Base-by-base conservation (phyloP, 768 basidiomycete species). In the Pleurotus giganteus region DNA sequence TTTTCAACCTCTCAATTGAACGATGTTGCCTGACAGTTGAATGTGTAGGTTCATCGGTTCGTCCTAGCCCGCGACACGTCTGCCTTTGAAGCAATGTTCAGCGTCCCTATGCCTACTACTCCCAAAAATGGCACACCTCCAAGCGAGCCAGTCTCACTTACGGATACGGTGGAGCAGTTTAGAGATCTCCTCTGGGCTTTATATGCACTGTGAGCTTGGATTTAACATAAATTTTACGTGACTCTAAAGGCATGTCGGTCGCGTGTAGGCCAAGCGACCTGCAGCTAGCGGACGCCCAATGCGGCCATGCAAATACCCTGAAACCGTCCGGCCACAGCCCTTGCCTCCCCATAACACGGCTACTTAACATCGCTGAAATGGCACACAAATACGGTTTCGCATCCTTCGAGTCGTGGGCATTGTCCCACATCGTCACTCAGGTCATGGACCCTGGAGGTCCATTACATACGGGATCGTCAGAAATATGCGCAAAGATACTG, bases 111-210 rank as follows among this genome's bases (percentile, higher is more conserved):
- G 31, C 54, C 63, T 23, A 58, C 58, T 26, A 62, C 57, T 13
- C 61, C 44, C 28, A 49, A 56, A 36, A 69, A 73, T 45, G 71
- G 68, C 9, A 52, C 53, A 17, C 59, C 65, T 12, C 71, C 72
- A 53, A 65, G 65, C 1, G 53, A 59, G 11, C 70, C 77, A 4
- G 66, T 77, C 46, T 63, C 66, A 4, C 66, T 81, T 8, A 69
- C 69, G 21, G 79, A 80, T 53, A 74, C 69, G 15, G 70, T 69
- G 2, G 70, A 71, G 37, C 71, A 78, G 57, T 79, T 81, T 50
- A 74, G 75, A 23, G 77, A 77, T 59, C 69, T 81, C 15, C 65
- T 82, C 21, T 78, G 79, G 76, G 77, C 71, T 24, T 58, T 82
- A 19, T 77, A 81, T 60, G 72, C 77, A 34, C 66, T 73, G 80